Evolutionary conservation across 2,329 filamentous ascomycete genomes (phyloP).

Genomic region (Polytolypa hystricis): DNA sequence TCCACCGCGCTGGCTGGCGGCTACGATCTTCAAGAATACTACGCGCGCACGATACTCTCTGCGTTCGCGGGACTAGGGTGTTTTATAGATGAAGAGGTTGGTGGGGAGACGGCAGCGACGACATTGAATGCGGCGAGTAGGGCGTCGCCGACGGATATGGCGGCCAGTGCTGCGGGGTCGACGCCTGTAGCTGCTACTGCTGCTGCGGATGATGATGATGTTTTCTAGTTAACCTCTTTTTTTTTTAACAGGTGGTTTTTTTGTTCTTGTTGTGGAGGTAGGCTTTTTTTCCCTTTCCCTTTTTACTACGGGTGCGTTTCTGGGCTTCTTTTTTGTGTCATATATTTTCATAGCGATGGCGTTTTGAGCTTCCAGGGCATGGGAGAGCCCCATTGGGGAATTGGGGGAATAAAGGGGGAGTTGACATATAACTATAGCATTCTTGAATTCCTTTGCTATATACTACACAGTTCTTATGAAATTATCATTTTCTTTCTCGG

Average conservation of each 20-base stretch:
- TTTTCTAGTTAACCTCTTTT: conserved; percentile 1
- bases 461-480: too few species aligned
- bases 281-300: too few species aligned
- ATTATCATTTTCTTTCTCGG: too few species aligned
- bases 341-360: conserved; percentile 4
- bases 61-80: conserved; percentile 83
- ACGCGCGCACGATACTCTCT: conserved; percentile 68
- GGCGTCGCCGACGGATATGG: conserved; percentile 18
- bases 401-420: too few species aligned
- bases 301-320: not conserved
- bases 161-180: conserved; percentile 18
- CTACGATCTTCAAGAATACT: conserved; percentile 73
- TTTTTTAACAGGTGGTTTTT: not conserved
- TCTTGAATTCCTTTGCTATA: too few species aligned
- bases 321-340: not conserved
- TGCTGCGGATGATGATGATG: conserved; percentile 4
- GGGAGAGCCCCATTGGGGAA: too few species aligned
- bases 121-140: conserved; percentile 13
- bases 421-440: too few species aligned
- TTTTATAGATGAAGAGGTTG: conserved; percentile 66
- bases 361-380: conserved; percentile 1
- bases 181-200: conserved; percentile 3
- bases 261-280: too few species aligned
- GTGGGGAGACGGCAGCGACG: not conserved
- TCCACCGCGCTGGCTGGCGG: conserved; percentile 62